Evolutionary conservation across 176 grass and related monocot genomes (phyloP).

Genomic region (Urochloa ruziziensis): DNA sequence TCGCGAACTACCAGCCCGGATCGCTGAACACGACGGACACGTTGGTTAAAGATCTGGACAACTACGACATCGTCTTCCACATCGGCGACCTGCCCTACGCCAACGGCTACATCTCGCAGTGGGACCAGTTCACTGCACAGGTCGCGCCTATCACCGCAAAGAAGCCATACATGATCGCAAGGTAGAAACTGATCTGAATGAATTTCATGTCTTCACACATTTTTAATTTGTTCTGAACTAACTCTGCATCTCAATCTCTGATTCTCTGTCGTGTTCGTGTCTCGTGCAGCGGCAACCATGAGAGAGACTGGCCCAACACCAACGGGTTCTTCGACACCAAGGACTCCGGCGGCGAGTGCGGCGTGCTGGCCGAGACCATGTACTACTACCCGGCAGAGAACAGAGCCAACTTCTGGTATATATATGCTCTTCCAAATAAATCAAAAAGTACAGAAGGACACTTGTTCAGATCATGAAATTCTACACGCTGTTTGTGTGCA

Average conservation of each 20-base stretch:
- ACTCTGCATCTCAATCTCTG: background rate
- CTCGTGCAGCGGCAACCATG: slow-evolving; percentile 74
- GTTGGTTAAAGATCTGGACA: slow-evolving; percentile 57
- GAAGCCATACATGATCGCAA: slow-evolving; percentile 85
- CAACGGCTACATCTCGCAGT: slow-evolving; percentile 89
- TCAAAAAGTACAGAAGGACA: too few species aligned
- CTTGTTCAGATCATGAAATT: too few species aligned
- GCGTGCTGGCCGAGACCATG: slow-evolving; percentile 70
- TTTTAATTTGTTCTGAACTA: too few species aligned
- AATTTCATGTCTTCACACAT: too few species aligned
- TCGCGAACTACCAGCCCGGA: slow-evolving; percentile 69
- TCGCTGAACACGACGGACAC: slow-evolving; percentile 81
- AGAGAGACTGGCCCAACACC: slow-evolving; percentile 69
- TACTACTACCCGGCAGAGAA: slow-evolving; percentile 87
- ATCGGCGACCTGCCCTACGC: slow-evolving; percentile 86
- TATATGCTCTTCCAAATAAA: too few species aligned
- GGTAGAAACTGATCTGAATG: slow-evolving; percentile 2
- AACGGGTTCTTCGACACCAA: slow-evolving; percentile 59
- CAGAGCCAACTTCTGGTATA: slow-evolving; percentile 63
- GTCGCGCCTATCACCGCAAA: slow-evolving; percentile 60
- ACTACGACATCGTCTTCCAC: slow-evolving; percentile 91
- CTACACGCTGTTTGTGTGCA: too few species aligned
- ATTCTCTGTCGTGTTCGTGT: background rate
- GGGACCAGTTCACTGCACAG: slow-evolving; percentile 96
- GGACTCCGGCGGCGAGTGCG: slow-evolving; percentile 90